phyloP scores from a whole-genome alignment of 768 basidiomycete species.

The Hirschioporus abietinus region DNA sequence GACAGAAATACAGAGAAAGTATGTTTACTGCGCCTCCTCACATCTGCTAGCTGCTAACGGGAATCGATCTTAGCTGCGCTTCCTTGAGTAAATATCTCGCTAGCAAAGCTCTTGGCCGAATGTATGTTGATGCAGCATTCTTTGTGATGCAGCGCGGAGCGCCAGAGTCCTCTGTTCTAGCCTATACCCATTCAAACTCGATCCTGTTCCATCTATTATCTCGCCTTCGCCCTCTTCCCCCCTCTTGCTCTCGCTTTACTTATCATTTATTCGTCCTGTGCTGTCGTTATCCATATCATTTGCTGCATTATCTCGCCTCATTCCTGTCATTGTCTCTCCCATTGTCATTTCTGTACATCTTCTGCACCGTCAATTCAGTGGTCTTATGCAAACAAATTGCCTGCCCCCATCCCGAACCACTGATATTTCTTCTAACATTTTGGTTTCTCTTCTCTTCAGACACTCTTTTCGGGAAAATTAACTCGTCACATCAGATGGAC shows the following conservation, averaged over 20 bases:
- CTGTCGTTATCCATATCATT: not conserved
- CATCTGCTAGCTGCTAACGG: not conserved
- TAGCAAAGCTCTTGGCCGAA: not conserved
- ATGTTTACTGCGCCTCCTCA: not conserved
- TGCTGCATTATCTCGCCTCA: not conserved
- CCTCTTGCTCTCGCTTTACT: not conserved
- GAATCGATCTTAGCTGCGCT: not conserved
- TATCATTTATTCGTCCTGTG: conserved; percentile 1
- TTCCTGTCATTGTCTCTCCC: not conserved
- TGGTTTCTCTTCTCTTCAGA: not conserved
- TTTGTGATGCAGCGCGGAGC: not conserved
- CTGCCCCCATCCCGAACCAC: not conserved
- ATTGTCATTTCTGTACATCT: not conserved
- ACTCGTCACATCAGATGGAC: not conserved
- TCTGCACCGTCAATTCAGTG: not conserved
- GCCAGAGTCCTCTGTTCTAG: not conserved
- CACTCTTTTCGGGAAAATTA: conserved; percentile 1
- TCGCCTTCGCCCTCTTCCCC: not conserved
- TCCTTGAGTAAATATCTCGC: not conserved
- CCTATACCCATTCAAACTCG: not conserved
- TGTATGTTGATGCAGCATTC: not conserved
- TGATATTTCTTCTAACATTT: not conserved
- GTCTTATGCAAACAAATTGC: not conserved
- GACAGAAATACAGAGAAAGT: not conserved
- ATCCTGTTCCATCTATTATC: not conserved